Percentiles rank a stretch among this genome's conserved stretches.
Conservation (phyloP, 176 grass and related monocot genomes). For the Microstegium vimineum region DNA sequence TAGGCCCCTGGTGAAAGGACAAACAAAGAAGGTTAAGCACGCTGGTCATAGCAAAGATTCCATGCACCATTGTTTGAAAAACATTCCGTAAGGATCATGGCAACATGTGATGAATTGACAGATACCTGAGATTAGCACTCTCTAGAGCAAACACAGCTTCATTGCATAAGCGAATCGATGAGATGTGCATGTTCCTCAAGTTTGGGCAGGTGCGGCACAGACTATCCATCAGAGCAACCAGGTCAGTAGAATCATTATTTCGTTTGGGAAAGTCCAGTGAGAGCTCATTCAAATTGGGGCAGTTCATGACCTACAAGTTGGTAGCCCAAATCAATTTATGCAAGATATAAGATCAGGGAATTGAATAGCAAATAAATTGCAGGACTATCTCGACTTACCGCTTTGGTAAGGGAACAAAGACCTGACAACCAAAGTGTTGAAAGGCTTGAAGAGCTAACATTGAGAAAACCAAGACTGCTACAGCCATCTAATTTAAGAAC, state of each 20-base stretch:
- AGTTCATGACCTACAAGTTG: conserved; percentile 73
- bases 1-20: conserved; percentile 44
- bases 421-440: conserved; percentile 67
- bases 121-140: conserved; percentile 73
- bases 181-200: conserved; percentile 67
- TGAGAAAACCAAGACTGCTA: conserved; percentile 66
- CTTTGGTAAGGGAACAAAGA: conserved; percentile 65
- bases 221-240: conserved; percentile 63
- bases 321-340: conserved; percentile 8
- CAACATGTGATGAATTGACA: neutral
- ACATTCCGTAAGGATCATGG: neutral
- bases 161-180: conserved; percentile 69
- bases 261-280: conserved; percentile 58
- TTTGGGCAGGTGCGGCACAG: conserved; percentile 67
- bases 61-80: neutral
- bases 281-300: conserved; percentile 71
- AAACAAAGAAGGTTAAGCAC: neutral
- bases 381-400: conserved; percentile 28
- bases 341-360: neutral
- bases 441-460: conserved; percentile 63
- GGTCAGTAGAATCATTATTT: conserved; percentile 75
- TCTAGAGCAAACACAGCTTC: conserved; percentile 71
- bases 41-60: neutral
- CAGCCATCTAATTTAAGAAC: conserved; percentile 70
- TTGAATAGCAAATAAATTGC: neutral